These are phyloP conservation scores for Alternaria atra DNA, from an alignment of 2,329 filamentous ascomycete genomes.

Conservation along the genomic window DNA sequence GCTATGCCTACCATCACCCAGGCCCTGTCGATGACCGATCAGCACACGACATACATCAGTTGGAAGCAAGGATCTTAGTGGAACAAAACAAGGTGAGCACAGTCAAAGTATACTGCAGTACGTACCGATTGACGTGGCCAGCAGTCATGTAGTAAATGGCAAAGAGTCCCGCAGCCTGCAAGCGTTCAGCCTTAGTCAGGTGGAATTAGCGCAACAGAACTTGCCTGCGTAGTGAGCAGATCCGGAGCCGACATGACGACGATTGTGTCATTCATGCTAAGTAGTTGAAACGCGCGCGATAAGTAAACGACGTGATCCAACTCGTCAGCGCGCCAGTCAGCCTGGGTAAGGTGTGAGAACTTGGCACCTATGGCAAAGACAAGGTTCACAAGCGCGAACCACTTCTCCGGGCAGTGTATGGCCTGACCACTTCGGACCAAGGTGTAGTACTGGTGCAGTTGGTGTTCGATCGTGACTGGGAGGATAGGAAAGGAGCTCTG, in stretches of 20 bases:
- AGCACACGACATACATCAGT: slow-evolving; percentile 8
- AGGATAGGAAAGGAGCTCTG: slow-evolving; percentile 37
- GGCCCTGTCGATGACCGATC: slow-evolving; percentile 31
- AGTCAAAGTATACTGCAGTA: slow-evolving; percentile 5
- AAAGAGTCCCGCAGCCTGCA: slow-evolving; percentile 37
- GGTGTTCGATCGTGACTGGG: slow-evolving; percentile 3
- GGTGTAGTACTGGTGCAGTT: slow-evolving; percentile 20
- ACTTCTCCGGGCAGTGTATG: slow-evolving; percentile 23
- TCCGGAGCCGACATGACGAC: slow-evolving; percentile 38
- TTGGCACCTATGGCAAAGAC: slow-evolving; percentile 52
- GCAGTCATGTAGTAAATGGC: slow-evolving; percentile 48
- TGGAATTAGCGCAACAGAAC: slow-evolving; percentile 17
- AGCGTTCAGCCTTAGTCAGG: not conserved
- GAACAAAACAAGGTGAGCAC: not conserved
- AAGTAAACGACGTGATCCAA: slow-evolving; percentile 46
- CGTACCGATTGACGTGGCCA: slow-evolving; percentile 41
- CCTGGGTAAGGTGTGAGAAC: slow-evolving; percentile 39
- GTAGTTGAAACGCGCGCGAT: slow-evolving; percentile 27
- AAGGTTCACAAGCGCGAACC: slow-evolving; percentile 50
- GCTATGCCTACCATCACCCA: slow-evolving; percentile 45
- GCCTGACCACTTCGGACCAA: slow-evolving; percentile 3
- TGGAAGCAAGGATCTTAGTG: not conserved
- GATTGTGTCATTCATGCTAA: slow-evolving; percentile 25
- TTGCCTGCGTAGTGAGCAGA: slow-evolving; percentile 16
- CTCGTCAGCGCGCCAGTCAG: slow-evolving; percentile 26